Conservation (phyloP, 495 filamentous ascomycete genomes). For the Daldinia caldariorum region DNA sequence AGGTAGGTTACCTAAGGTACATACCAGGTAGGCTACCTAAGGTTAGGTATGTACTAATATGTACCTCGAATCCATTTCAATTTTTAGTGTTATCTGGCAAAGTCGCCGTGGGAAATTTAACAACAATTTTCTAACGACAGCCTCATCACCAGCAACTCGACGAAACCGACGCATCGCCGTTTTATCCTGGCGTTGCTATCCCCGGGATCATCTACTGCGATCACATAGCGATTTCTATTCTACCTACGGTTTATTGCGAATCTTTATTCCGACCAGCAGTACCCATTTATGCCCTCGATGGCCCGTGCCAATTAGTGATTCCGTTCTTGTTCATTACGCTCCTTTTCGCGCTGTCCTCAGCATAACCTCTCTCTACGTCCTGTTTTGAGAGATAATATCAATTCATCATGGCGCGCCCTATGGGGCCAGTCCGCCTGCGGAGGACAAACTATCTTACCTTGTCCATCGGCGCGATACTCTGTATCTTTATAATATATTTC, state of each 20-base stretch:
- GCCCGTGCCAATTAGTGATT: conserved; percentile 42
- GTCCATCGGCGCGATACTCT: conserved; percentile 58
- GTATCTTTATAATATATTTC: conserved; percentile 65
- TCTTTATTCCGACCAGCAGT: conserved; percentile 23
- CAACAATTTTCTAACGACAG: conserved; percentile 37
- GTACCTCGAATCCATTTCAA: conserved; percentile 13
- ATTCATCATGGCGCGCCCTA: conserved; percentile 59
- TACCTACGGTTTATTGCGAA: conserved; percentile 17
- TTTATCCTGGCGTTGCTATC: conserved; percentile 23
- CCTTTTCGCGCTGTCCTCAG: conserved; percentile 31
- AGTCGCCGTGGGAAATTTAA: conserved; percentile 33
- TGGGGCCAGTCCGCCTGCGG: conserved; percentile 66
- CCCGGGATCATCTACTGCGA: conserved; percentile 5
- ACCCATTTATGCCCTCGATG: conserved; percentile 36
- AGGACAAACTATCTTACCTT: conserved; percentile 64
- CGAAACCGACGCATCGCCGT: conserved; percentile 18
- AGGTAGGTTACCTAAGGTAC: too few species aligned
- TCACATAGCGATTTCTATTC: conserved; percentile 5
- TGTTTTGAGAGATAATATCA: conserved; percentile 30
- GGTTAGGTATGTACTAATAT: background rate
- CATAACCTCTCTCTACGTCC: conserved; percentile 25
- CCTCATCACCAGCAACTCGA: conserved; percentile 20
- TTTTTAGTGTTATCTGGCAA: conserved; percentile 44
- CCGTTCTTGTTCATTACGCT: conserved; percentile 25
- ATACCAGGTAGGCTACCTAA: conserved; percentile 18